phyloP scores from a whole-genome alignment of 2,329 filamentous ascomycete genomes.

The Colletotrichum agaves region DNA sequence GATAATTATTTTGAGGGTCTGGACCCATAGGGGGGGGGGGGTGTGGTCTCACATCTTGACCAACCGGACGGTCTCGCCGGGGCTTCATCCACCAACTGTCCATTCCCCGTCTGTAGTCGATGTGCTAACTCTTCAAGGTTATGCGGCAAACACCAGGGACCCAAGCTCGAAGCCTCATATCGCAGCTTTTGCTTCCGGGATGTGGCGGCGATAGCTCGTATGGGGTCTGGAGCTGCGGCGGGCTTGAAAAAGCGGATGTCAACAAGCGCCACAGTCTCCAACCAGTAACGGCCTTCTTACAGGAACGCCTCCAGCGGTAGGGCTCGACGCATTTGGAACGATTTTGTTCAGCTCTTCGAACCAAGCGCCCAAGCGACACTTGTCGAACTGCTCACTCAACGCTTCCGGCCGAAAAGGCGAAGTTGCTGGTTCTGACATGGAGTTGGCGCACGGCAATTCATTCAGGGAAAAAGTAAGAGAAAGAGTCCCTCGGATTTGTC shows the following conservation, averaged over 20 bases:
- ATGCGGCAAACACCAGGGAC: not conserved
- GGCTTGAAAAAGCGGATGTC: not conserved
- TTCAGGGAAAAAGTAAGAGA: not conserved
- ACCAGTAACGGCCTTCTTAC: conserved; percentile 16
- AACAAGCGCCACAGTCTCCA: conserved; percentile 2
- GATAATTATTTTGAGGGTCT: conserved; percentile 1
- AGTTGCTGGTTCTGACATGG: not conserved
- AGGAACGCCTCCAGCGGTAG: not conserved
- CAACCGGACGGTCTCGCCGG: conserved; percentile 13
- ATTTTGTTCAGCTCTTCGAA: conserved; percentile 19
- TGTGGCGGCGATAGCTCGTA: conserved; percentile 6
- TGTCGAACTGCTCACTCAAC: not conserved
- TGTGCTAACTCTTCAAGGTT: not conserved
- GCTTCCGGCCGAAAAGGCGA: conserved; percentile 15
- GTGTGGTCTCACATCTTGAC: conserved; percentile 3
- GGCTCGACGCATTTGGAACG: conserved; percentile 13
- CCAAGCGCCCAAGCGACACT: not conserved
- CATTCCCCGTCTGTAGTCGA: conserved; percentile 27
- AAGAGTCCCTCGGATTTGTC: not conserved
- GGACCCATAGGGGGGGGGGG: not conserved
- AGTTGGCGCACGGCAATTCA: not conserved
- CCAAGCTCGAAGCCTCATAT: not conserved
- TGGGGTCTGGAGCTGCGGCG: not conserved
- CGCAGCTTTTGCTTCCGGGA: conserved; percentile 19
- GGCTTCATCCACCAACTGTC: not conserved